Evolutionary conservation across 148 eudicot species (phyloP), one percentile per base, ranked within the genome.

Genomic region (Nepenthes mirabilis): DNA sequence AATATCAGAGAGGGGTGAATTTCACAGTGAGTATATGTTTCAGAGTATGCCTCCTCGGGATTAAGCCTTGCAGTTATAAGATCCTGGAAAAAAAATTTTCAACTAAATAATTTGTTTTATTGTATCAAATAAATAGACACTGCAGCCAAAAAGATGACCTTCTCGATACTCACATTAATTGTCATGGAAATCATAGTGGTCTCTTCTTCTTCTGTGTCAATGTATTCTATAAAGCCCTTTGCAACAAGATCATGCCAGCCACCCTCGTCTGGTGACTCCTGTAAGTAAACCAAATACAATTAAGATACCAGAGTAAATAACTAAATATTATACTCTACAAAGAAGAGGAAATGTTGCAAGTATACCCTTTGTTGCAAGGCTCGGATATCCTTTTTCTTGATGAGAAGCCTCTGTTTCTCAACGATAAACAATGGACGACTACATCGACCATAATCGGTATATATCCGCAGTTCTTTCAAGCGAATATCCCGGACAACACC

Each of bases 131-230:
- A 23, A 23, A 23, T 23, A 23, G 23, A 23, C 23, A 23, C 23
- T 23, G 23, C 23, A 37, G 9, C 47, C 43, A 36, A 65, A 23
- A 1, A 32, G n/a, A 10, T 52, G 14, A 37, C 43, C 14, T 43
- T 36, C 1, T 1, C 11, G 14, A 43, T 61, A 69, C 91, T 78
- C 68, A 93, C 99, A 79, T 77, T 86, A 50, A 93, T 93, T n/a
- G 95, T 93, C 99, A 93, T 93, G 70, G 96, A 86, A 69, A 93
- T 93, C 99, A 93, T 88, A 66, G 99, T 93, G 54, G 96, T 93
- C 74, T 93, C 99, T 68, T 93, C 99, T 81, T 93, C 99, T 82
- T 93, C 97, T 2, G 99, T 89, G 74, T 93, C 99, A 47, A 93
- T 82, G 67, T 93, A 93, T 56, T 93, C 99, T 55, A 93, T 89